Conservation (phyloP, 495 filamentous ascomycete genomes). For the Glutinoglossum americanum region DNA sequence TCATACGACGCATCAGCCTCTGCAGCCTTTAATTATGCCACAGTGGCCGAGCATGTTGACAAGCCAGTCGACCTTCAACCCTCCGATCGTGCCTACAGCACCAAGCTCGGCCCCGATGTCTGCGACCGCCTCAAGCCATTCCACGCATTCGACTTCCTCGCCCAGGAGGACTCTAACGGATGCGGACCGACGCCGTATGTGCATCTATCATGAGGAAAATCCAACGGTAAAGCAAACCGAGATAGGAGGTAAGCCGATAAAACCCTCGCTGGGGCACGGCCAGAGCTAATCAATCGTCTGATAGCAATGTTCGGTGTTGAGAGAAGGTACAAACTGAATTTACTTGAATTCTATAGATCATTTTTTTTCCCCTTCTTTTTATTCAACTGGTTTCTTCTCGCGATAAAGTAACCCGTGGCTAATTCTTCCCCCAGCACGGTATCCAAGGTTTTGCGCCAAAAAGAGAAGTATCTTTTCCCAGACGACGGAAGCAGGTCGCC, state of each 20-base stretch:
- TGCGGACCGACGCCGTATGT: constrained; percentile 80
- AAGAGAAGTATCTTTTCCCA: constrained; percentile 84
- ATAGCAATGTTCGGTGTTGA: constrained; percentile 88
- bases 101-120: constrained; percentile 1
- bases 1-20: constrained; percentile 20
- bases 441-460: constrained; percentile 89
- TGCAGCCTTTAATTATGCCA: constrained; percentile 28
- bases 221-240: constrained; percentile 93
- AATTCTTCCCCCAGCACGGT: constrained; percentile 48
- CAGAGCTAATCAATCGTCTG: neutral
- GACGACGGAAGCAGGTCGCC: constrained; percentile 79
- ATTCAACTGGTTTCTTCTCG: neutral
- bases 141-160: constrained; percentile 27
- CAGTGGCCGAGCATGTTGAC: constrained; percentile 32
- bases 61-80: constrained; percentile 23
- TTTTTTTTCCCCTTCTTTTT: neutral
- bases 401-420: neutral
- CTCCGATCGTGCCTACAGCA: constrained; percentile 12
- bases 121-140: constrained; percentile 12
- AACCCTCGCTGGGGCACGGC: neutral
- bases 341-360: constrained; percentile 3
- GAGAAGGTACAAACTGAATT: constrained; percentile 50
- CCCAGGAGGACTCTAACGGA: constrained; percentile 84
- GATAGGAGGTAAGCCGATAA: constrained; percentile 54
- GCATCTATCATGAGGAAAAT: constrained; percentile 83